Evolutionary conservation across 306 rosid genomes (phyloP).

Genomic region (Parietaria judaica): DNA sequence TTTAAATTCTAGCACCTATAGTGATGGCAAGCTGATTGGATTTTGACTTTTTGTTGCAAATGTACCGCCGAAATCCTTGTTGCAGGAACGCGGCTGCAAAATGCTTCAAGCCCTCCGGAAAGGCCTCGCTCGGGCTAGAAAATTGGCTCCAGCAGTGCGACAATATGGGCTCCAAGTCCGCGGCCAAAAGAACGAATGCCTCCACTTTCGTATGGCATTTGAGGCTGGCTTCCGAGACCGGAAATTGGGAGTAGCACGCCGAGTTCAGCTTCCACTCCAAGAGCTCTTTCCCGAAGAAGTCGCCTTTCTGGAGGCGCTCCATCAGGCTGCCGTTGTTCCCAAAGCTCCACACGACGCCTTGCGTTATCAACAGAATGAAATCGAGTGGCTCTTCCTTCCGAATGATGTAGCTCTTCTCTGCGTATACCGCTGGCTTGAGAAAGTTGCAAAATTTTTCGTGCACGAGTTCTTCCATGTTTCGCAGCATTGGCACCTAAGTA

Average conservation of each 20-base stretch:
- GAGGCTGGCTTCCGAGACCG: background rate
- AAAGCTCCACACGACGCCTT: too few species aligned
- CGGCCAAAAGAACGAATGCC: background rate
- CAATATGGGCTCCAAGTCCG: background rate
- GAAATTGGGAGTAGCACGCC: background rate
- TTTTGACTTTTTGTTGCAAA: too few species aligned
- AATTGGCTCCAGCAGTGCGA: background rate
- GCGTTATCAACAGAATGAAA: too few species aligned
- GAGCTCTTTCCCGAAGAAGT: slow-evolving; percentile 5
- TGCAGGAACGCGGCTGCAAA: slow-evolving; percentile 1
- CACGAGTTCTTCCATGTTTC: too few species aligned
- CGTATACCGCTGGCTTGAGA: too few species aligned
- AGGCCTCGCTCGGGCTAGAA: background rate
- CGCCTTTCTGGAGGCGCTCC: background rate
- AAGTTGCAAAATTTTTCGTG: too few species aligned
- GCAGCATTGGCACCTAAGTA: background rate
- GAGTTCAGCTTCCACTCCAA: background rate
- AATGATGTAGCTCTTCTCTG: too few species aligned
- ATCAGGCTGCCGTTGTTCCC: too few species aligned
- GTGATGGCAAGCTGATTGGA: too few species aligned
- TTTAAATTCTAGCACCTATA: too few species aligned
- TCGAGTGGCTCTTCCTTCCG: too few species aligned
- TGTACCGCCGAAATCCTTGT: slow-evolving; percentile 3
- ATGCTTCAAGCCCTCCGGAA: background rate
- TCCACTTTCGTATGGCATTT: background rate